A percentile compares a stretch with the other conserved stretches of the same genome.
Evolutionary conservation across 2,329 filamentous ascomycete species (phyloP).

Genomic region (Bipolaris gigantea): DNA sequence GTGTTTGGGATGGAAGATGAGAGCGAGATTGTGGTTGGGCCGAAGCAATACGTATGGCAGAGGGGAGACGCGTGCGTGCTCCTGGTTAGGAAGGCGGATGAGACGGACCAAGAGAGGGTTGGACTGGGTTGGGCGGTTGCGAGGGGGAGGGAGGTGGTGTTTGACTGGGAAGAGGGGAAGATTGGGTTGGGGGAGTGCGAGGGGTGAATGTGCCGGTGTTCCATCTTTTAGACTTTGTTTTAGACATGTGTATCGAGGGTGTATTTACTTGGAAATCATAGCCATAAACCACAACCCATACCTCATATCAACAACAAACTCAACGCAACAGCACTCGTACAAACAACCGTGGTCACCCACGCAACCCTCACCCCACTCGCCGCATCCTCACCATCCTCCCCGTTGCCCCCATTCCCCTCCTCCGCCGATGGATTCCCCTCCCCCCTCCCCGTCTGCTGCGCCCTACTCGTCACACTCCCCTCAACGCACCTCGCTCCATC

Average conservation of each 20-base stretch:
- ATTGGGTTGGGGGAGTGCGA: slow-evolving; percentile 13
- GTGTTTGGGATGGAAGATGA: slow-evolving; percentile 19
- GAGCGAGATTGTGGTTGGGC: slow-evolving; percentile 15
- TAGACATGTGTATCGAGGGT: not conserved
- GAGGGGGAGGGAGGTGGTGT: slow-evolving; percentile 17
- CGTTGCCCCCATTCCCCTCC: slow-evolving; percentile 8
- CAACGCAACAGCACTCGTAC: slow-evolving; percentile 11
- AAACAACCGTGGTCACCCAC: slow-evolving; percentile 18
- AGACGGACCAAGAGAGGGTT: not conserved
- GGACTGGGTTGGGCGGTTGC: slow-evolving; percentile 25
- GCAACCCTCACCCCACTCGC: slow-evolving; percentile 16
- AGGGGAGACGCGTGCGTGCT: slow-evolving; percentile 16
- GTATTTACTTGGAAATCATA: not conserved
- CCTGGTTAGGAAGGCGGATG: slow-evolving; percentile 12
- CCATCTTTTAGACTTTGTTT: not conserved
- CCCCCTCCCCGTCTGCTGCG: slow-evolving; percentile 33
- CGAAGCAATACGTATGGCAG: slow-evolving; percentile 21
- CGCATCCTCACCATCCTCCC: slow-evolving; percentile 20
- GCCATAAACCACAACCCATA: too few relatives aligned
- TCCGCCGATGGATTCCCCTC: slow-evolving; percentile 23
- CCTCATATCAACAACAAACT: slow-evolving; percentile 5
- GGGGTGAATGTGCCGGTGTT: not conserved
- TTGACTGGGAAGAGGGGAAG: slow-evolving; percentile 16
- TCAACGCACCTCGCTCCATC: slow-evolving; percentile 33
- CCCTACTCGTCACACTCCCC: slow-evolving; percentile 32